Evolutionary conservation across 2,329 filamentous ascomycete genomes (phyloP).

Genomic region (Pyricularia pennisetigena): DNA sequence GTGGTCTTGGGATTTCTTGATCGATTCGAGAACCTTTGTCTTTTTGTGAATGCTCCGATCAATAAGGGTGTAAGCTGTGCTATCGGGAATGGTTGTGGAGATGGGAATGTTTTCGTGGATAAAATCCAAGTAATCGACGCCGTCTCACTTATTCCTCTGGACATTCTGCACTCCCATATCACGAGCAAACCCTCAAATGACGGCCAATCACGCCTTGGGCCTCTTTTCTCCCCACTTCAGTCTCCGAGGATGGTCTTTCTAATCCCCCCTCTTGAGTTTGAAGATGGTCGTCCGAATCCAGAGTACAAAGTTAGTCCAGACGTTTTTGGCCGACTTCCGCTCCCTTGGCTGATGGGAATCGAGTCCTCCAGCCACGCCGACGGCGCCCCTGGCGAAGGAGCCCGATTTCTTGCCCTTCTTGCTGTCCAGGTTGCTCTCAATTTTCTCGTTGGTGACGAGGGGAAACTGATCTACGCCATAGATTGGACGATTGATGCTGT

Average conservation of each 20-base stretch:
- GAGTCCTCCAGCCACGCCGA: slow-evolving; percentile 13
- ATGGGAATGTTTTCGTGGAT: background rate
- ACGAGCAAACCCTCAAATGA: background rate
- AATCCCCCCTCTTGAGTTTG: slow-evolving; percentile 7
- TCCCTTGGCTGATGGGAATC: slow-evolving; percentile 30
- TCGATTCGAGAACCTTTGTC: background rate
- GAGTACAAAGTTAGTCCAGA: slow-evolving; percentile 54
- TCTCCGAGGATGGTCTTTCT: background rate
- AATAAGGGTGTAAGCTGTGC: background rate
- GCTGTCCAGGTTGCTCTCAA: slow-evolving; percentile 11
- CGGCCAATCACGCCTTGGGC: background rate
- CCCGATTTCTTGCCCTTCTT: background rate
- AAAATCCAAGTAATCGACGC: background rate
- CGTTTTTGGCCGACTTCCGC: slow-evolving; percentile 43
- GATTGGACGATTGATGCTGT: background rate
- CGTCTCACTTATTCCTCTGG: background rate
- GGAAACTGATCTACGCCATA: background rate
- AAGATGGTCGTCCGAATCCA: slow-evolving; percentile 52
- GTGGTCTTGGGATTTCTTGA: background rate
- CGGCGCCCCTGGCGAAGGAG: slow-evolving; percentile 7
- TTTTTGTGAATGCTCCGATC: background rate
- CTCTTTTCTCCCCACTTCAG: background rate
- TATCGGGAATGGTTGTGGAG: background rate
- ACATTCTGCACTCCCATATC: background rate
- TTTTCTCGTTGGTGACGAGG: background rate